A percentile compares a stretch with the other conserved stretches of the same genome.
Conservation (phyloP, 176 grass and related monocot genomes). For the barley (Hordeum vulgare) region DNA sequence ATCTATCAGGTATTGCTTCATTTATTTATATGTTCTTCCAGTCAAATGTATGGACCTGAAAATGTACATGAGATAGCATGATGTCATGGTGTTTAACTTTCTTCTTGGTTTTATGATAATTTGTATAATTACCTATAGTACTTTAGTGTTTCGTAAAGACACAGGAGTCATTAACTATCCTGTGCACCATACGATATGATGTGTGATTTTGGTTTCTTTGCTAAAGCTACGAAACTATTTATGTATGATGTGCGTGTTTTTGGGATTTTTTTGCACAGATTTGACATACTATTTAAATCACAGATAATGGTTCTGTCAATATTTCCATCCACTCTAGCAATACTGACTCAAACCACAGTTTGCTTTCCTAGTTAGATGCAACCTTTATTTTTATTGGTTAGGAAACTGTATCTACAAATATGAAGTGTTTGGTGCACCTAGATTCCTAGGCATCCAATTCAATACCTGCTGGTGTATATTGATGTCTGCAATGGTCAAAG, state of each 20-base stretch:
- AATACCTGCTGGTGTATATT: neutral
- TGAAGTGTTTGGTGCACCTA: neutral
- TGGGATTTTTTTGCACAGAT: neutral
- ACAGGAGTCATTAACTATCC: neutral
- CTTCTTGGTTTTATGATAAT: neutral
- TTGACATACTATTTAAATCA: neutral
- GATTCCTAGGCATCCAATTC: neutral
- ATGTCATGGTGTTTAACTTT: neutral
- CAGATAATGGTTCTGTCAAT: neutral
- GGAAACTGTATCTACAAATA: neutral
- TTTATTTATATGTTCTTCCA: conserved; percentile 7
- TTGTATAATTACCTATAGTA: neutral
- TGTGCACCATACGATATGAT: neutral
- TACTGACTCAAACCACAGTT: neutral
- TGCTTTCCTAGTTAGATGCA: neutral
- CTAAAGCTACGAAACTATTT: neutral
- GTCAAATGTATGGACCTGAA: neutral
- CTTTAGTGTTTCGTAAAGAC: neutral
- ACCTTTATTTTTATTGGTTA: neutral
- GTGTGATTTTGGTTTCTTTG: neutral
- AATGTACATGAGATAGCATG: conserved; percentile 1
- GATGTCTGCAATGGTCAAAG: neutral
- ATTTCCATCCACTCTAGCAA: neutral
- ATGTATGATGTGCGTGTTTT: neutral
- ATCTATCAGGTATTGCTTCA: conserved; percentile 79